These are phyloP conservation scores for Lipomyces chichibuensis DNA, from an alignment of 805 yeast genomes.

Conservation along the genomic window DNA sequence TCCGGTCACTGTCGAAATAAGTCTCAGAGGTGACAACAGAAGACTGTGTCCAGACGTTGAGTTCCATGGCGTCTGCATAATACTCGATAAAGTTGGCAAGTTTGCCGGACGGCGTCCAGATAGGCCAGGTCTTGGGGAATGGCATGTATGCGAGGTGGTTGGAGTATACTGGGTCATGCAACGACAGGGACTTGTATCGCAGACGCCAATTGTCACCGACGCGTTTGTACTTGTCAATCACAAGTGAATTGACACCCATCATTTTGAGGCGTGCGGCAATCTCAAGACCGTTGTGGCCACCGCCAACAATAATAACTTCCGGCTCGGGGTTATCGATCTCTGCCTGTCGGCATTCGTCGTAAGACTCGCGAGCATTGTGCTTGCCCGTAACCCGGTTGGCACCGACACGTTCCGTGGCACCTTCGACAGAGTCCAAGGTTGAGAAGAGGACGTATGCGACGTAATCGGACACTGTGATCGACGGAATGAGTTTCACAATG, in stretches of 20 bases:
- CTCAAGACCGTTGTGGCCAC: slow-evolving; percentile 53
- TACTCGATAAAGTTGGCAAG: slow-evolving; percentile 51
- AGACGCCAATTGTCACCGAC: slow-evolving; percentile 56
- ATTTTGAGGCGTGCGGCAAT: slow-evolving; percentile 50
- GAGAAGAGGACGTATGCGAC: slow-evolving; percentile 32
- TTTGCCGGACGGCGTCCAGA: slow-evolving; percentile 52
- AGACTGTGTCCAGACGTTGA: slow-evolving; percentile 47
- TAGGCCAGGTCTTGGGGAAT: slow-evolving; percentile 51
- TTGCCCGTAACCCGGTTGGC: slow-evolving; percentile 28
- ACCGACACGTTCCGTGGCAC: slow-evolving; percentile 15
- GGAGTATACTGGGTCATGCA: slow-evolving; percentile 53
- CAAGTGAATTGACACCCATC: slow-evolving; percentile 49
- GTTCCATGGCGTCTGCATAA: slow-evolving; percentile 49
- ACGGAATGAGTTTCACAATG: slow-evolving; percentile 25
- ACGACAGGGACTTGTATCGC: slow-evolving; percentile 50
- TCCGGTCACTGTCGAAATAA: slow-evolving; percentile 41
- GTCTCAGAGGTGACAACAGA: slow-evolving; percentile 43
- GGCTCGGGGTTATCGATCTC: slow-evolving; percentile 43
- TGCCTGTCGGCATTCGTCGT: slow-evolving; percentile 20
- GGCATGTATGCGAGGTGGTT: slow-evolving; percentile 50
- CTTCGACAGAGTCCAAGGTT: slow-evolving; percentile 30
- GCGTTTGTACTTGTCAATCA: slow-evolving; percentile 47
- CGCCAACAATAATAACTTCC: slow-evolving; percentile 52
- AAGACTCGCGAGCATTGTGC: slow-evolving; percentile 23
- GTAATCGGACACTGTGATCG: slow-evolving; percentile 11